A percentile compares a stretch with the other conserved stretches of the same genome.
phyloP scores from a whole-genome alignment of 768 basidiomycete species.

The Suillus alpinus region DNA sequence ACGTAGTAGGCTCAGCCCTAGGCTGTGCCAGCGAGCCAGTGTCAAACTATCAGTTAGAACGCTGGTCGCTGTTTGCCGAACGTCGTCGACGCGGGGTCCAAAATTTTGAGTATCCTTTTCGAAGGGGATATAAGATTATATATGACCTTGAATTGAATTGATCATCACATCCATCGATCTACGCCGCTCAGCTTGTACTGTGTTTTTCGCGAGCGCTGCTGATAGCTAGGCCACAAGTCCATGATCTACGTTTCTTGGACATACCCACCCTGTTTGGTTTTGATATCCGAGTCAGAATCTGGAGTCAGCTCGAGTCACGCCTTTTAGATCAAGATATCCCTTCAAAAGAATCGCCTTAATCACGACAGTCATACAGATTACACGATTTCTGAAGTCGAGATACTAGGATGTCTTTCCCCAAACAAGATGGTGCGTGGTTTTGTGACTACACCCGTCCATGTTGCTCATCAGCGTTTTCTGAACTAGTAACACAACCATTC shows the following conservation, averaged over 20 bases:
- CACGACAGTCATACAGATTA: background rate
- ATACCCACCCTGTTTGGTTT: conserved; percentile 1
- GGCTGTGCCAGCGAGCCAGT: too few relatives aligned
- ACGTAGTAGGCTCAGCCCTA: too few relatives aligned
- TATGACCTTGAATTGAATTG: background rate
- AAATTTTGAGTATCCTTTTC: background rate
- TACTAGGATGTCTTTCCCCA: conserved; percentile 57
- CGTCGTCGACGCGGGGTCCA: background rate
- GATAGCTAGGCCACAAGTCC: background rate
- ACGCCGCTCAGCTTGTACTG: background rate
- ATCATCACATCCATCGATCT: background rate
- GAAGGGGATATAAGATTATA: background rate
- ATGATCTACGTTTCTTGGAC: background rate
- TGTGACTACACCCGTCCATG: background rate
- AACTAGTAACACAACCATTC: conserved; percentile 69
- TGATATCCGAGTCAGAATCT: background rate
- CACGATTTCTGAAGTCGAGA: background rate
- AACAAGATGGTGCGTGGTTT: conserved; percentile 65
- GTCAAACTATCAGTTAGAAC: too few relatives aligned
- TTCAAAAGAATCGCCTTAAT: background rate
- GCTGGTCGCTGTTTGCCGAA: background rate
- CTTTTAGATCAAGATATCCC: background rate
- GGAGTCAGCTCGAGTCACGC: background rate
- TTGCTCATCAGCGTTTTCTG: conserved; percentile 9
- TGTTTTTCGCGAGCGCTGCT: background rate